Conservation (phyloP, 176 grass and related monocot species). For the Olyra latifolia region DNA sequence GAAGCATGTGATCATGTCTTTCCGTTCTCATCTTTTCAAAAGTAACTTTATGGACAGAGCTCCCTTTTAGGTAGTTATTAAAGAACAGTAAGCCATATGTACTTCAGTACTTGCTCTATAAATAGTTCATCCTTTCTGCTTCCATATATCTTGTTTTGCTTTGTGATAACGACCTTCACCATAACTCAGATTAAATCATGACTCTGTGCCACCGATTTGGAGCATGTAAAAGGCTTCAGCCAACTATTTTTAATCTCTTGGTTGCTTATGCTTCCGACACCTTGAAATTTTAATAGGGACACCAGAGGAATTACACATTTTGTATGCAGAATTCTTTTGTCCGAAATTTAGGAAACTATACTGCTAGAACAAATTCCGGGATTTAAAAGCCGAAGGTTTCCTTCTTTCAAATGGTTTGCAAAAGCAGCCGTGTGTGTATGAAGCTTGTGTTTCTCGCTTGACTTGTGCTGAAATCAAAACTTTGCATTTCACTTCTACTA, state of each 20-base stretch:
- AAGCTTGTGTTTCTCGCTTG: not conserved
- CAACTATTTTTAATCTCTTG: not conserved
- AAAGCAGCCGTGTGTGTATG: not conserved
- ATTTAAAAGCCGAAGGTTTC: not conserved
- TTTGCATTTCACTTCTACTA: not conserved
- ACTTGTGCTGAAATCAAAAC: not conserved
- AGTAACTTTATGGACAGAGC: slow-evolving; percentile 24
- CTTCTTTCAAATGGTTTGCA: not conserved
- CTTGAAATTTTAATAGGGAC: not conserved
- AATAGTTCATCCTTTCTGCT: not conserved
- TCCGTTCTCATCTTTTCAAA: slow-evolving; percentile 17
- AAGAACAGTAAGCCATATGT: not conserved
- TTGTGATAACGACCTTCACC: slow-evolving; percentile 3
- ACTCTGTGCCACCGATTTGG: not conserved
- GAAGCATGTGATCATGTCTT: slow-evolving; percentile 20
- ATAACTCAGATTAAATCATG: not conserved
- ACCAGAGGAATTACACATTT: too few species aligned
- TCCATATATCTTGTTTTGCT: slow-evolving; percentile 7
- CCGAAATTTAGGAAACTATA: not conserved
- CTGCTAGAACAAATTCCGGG: not conserved
- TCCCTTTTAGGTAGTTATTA: not conserved
- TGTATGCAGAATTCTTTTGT: not conserved
- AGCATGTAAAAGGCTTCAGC: not conserved
- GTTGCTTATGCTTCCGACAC: not conserved
- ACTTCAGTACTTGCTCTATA: not conserved